phyloP scores from a whole-genome alignment of 768 basidiomycete species.

The Rossbeevera mucosa region DNA sequence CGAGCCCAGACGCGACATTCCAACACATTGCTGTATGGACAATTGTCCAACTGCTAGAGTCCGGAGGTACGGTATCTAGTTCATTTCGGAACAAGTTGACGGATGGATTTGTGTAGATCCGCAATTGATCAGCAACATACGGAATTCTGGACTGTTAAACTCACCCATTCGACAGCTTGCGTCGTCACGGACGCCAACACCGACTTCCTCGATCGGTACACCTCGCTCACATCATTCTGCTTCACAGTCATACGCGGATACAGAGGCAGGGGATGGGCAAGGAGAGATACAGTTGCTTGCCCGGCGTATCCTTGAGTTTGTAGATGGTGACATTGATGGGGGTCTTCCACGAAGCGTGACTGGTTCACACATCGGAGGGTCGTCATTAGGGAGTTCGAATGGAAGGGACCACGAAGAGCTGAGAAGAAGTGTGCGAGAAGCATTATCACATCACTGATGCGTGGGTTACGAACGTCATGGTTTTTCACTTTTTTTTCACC shows the following conservation, averaged over 20 bases:
- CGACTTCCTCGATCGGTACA: constrained; percentile 69
- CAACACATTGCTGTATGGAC: constrained; percentile 99
- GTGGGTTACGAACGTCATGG: not conserved
- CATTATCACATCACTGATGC: constrained; percentile 52
- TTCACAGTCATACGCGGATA: constrained; percentile 72
- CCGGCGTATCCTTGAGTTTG: constrained; percentile 80
- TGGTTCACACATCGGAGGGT: constrained; percentile 64
- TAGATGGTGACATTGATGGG: constrained; percentile 68
- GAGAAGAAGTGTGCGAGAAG: constrained; percentile 76
- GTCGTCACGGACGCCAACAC: constrained; percentile 62
- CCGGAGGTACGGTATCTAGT: constrained; percentile 57
- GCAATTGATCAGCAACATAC: constrained; percentile 86
- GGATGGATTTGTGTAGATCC: constrained; percentile 51
- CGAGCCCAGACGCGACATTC: constrained; percentile 93
- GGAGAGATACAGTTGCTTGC: constrained; percentile 87
- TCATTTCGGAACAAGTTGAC: not conserved
- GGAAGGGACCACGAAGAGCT: constrained; percentile 74
- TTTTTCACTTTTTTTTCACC: not conserved
- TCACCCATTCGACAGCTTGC: constrained; percentile 86
- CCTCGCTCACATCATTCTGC: constrained; percentile 67
- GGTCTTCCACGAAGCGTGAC: constrained; percentile 56
- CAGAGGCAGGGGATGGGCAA: constrained; percentile 82
- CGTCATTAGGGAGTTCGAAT: constrained; percentile 58
- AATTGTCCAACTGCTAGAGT: constrained; percentile 94
- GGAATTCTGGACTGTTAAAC: constrained; percentile 72